These are phyloP conservation scores for Zychaea mexicana DNA, from an alignment of 371 early-diverging fungal genomes.

Conservation along the genomic window DNA sequence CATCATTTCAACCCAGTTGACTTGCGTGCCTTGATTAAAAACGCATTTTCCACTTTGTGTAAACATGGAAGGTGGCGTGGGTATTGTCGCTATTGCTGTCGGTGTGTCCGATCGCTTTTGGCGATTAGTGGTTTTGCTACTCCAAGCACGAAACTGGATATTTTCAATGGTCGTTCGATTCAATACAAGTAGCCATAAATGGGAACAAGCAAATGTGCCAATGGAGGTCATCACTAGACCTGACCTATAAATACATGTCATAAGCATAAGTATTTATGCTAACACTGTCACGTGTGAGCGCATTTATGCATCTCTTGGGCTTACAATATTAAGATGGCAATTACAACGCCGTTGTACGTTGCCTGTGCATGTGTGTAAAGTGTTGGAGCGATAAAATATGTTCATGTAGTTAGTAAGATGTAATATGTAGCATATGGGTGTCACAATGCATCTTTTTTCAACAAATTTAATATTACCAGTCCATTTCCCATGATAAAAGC, in stretches of 20 bases:
- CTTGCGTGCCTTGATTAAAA: conserved; percentile 38
- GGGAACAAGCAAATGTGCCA: conserved; percentile 43
- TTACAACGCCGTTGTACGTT: conserved; percentile 26
- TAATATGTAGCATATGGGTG: neutral
- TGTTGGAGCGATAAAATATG: neutral
- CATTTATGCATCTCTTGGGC: neutral
- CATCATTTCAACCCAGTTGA: conserved; percentile 42
- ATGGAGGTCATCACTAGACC: conserved; percentile 34
- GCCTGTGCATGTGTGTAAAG: too few relatives aligned
- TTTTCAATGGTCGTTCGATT: conserved; percentile 59
- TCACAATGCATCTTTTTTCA: neutral
- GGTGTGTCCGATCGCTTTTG: too few relatives aligned
- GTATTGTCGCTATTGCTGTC: neutral
- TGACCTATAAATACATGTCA: conserved; percentile 9
- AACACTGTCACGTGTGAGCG: neutral
- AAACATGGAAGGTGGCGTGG: conserved; percentile 15
- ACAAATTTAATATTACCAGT: conserved; percentile 14
- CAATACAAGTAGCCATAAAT: conserved; percentile 42
- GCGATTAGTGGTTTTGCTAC: conserved; percentile 8
- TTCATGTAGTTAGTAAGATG: conserved; percentile 4
- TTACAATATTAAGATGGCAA: conserved; percentile 34
- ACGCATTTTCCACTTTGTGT: conserved; percentile 33
- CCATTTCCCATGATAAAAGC: conserved; percentile 28
- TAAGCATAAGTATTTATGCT: neutral
- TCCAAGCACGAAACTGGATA: conserved; percentile 31